Evolutionary conservation across 768 basidiomycete species (phyloP).

Genomic region (Chalciporus sphaerocephalus): DNA sequence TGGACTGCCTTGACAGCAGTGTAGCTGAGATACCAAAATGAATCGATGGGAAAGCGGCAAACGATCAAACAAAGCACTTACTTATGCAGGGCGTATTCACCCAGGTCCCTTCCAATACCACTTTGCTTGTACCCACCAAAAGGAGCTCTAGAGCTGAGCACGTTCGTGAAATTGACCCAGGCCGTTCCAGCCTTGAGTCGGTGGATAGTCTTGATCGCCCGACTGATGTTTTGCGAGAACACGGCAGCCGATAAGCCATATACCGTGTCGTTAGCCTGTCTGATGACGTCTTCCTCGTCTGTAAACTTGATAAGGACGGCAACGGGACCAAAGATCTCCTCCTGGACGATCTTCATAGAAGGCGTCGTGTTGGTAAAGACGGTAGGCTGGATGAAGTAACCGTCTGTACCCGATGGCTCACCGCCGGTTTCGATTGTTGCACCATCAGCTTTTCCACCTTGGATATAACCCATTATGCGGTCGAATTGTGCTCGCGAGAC

Average conservation of each 20-base stretch:
- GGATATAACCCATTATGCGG: constrained; percentile 74
- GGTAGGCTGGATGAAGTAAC: constrained; percentile 73
- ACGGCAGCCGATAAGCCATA: constrained; percentile 89
- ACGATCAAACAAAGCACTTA: no score
- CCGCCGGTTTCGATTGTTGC: constrained; percentile 67
- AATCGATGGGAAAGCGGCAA: no score
- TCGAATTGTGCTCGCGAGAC: constrained; percentile 72
- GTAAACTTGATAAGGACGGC: constrained; percentile 74
- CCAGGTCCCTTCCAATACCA: constrained; percentile 66
- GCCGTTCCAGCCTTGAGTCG: no score
- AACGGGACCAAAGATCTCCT: constrained; percentile 82
- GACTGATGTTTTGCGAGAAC: constrained; percentile 67
- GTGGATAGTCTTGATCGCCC: constrained; percentile 33
- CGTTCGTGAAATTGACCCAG: no score
- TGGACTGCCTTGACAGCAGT: constrained; percentile 59
- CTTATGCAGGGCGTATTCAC: constrained; percentile 56
- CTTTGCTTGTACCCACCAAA: constrained; percentile 75
- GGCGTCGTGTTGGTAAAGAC: constrained; percentile 63
- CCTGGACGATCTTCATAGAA: constrained; percentile 75
- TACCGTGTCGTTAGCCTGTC: constrained; percentile 76
- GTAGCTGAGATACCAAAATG: no score
- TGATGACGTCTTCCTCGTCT: constrained; percentile 59
- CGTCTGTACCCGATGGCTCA: constrained; percentile 51
- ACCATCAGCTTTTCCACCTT: constrained; percentile 66
- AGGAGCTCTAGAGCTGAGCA: constrained; percentile 39